Evolutionary conservation across 495 filamentous ascomycete species (phyloP).

Genomic region (Xylaria longipes): DNA sequence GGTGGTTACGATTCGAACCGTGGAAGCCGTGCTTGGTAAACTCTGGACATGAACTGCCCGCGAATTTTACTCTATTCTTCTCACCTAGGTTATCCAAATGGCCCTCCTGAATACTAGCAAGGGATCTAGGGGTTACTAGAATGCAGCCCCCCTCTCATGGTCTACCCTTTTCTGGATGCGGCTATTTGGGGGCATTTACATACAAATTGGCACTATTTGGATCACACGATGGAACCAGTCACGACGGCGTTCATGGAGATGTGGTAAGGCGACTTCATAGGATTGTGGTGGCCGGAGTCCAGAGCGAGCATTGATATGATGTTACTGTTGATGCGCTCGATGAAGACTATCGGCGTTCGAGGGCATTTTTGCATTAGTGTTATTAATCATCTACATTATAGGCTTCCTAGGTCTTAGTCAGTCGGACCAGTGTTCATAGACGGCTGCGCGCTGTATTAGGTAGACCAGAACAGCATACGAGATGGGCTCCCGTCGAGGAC

Average conservation of each 20-base stretch:
- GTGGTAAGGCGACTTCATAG: slow-evolving; percentile 9
- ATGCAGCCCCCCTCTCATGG: neutral
- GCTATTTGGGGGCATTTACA: slow-evolving; percentile 4
- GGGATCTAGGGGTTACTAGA: neutral
- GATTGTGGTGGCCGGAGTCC: slow-evolving; percentile 37
- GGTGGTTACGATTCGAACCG: slow-evolving; percentile 42
- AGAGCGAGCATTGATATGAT: slow-evolving; percentile 37
- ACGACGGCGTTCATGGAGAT: slow-evolving; percentile 27
- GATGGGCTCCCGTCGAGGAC: neutral
- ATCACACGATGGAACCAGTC: slow-evolving; percentile 7
- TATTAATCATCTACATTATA: slow-evolving; percentile 26
- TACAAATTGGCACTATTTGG: slow-evolving; percentile 26
- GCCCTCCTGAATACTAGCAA: neutral
- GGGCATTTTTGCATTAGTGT: slow-evolving; percentile 22
- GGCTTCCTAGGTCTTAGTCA: neutral
- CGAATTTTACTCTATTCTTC: slow-evolving; percentile 8
- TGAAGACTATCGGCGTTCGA: slow-evolving; percentile 40
- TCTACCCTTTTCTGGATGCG: slow-evolving; percentile 18
- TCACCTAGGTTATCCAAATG: neutral
- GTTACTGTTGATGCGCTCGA: slow-evolving; percentile 39
- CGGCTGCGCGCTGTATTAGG: slow-evolving; percentile 9
- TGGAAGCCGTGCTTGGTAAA: slow-evolving; percentile 42
- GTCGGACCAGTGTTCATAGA: slow-evolving; percentile 18
- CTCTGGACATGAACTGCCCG: neutral
- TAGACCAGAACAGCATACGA: slow-evolving; percentile 13